These are phyloP conservation scores for Thalassiosira hispida DNA, from an alignment of 352 stramenopile genomes.

Conservation along the genomic window DNA sequence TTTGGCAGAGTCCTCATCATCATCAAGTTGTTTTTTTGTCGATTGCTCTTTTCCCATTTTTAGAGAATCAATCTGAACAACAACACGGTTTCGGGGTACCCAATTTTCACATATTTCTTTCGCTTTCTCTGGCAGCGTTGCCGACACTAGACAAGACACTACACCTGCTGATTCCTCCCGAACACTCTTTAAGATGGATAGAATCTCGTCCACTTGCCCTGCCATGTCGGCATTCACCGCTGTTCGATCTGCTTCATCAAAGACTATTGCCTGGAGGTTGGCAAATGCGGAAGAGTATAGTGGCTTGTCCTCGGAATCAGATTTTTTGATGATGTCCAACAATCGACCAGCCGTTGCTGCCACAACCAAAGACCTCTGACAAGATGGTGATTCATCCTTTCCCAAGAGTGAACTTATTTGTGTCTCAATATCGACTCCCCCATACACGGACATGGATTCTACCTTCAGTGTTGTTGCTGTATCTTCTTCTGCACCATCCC, in stretches of 20 bases:
- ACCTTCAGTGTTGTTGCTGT: not conserved
- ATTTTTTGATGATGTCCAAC: slow-evolving; percentile 66
- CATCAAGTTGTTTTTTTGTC: slow-evolving; percentile 6
- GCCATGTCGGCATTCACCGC: slow-evolving; percentile 68
- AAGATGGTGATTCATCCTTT: not conserved
- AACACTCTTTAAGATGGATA: slow-evolving; percentile 25
- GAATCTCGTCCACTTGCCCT: slow-evolving; percentile 69
- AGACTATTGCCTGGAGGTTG: slow-evolving; percentile 57
- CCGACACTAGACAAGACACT: slow-evolving; percentile 60
- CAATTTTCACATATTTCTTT: slow-evolving; percentile 58
- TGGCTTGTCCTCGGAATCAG: slow-evolving; percentile 5
- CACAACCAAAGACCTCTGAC: slow-evolving; percentile 42
- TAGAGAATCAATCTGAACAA: slow-evolving; percentile 46
- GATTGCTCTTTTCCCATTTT: slow-evolving; percentile 26
- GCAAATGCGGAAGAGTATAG: slow-evolving; percentile 26
- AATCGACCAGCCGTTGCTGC: slow-evolving; percentile 69
- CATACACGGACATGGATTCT: slow-evolving; percentile 64
- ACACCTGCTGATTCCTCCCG: not conserved
- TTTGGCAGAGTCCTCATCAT: slow-evolving; percentile 12
- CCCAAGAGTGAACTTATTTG: slow-evolving; percentile 46
- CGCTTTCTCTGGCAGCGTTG: slow-evolving; percentile 61
- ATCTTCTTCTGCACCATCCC: not conserved
- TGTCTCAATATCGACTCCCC: slow-evolving; percentile 57
- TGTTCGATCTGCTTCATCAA: slow-evolving; percentile 83
- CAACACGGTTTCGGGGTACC: slow-evolving; percentile 37